Percentiles rank a stretch among this genome's conserved stretches.
Conservation (phyloP, 1,139 yeast genomes). For the Saccharomyces hybrid region DNA sequence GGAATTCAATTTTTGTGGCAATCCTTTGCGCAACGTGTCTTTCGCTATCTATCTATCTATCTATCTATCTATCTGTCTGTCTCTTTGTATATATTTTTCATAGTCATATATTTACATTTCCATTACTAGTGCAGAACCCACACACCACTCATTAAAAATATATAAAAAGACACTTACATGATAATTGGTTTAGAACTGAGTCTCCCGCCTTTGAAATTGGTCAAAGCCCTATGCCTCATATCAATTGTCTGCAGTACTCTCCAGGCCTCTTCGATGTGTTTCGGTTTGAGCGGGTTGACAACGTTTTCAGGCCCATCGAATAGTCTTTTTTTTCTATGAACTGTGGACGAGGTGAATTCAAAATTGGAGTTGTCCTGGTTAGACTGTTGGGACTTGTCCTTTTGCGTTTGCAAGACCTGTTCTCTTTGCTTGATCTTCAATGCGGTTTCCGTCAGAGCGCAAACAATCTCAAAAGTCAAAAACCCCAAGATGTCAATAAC, state of each 20-base stretch:
- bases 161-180: conserved; percentile 17
- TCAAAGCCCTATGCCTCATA: conserved; percentile 55
- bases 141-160: background rate
- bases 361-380: conserved; percentile 18
- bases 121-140: background rate
- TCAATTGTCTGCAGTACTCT: conserved; percentile 62
- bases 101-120: background rate
- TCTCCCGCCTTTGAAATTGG: conserved; percentile 72
- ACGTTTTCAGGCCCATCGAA: conserved; percentile 90
- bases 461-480: conserved; percentile 91
- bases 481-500: conserved; percentile 93
- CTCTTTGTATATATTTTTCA: background rate
- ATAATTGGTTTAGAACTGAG: conserved; percentile 32
- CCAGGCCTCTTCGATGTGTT: conserved; percentile 90
- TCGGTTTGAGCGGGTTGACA: conserved; percentile 71
- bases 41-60: background rate
- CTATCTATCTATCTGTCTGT: background rate
- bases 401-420: conserved; percentile 38
- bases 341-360: conserved; percentile 22
- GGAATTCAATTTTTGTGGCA: background rate
- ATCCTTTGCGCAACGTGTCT: background rate
- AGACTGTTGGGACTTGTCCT: conserved; percentile 23
- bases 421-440: conserved; percentile 69
- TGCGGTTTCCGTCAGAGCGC: conserved; percentile 89
- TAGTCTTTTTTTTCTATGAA: conserved; percentile 50